Conservation (phyloP, 1,284 basidiomycete genomes). For the Ganoderma boninense region DNA sequence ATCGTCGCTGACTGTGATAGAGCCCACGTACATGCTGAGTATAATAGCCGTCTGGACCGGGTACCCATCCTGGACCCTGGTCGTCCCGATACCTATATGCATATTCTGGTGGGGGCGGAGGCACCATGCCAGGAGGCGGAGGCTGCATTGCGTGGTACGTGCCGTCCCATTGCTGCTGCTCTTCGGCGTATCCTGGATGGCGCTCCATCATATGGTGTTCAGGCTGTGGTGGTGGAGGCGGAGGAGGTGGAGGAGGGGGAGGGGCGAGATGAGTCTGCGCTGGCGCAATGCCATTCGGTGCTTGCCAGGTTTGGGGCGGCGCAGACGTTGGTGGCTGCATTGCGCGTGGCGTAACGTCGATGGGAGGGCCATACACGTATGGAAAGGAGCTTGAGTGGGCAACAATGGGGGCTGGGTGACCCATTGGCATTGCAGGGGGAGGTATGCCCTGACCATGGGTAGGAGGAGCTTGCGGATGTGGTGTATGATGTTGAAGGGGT, state of each 20-base stretch:
- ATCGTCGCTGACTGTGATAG: neutral
- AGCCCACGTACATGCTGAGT: conserved; percentile 52
- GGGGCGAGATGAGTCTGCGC: conserved; percentile 68
- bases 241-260: conserved; percentile 43
- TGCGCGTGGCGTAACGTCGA: conserved; percentile 50
- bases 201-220: conserved; percentile 55
- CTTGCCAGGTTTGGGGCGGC: conserved; percentile 70
- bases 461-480: conserved; percentile 28
- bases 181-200: conserved; percentile 55
- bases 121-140: conserved; percentile 54
- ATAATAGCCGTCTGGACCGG: conserved; percentile 60
- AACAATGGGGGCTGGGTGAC: conserved; percentile 31
- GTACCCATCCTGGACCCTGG: conserved; percentile 52
- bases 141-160: conserved; percentile 52
- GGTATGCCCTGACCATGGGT: conserved; percentile 38
- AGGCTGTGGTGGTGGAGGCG: conserved; percentile 32
- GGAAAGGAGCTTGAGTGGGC: conserved; percentile 44
- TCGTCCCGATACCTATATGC: conserved; percentile 68
- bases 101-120: conserved; percentile 50
- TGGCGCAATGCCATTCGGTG: conserved; percentile 64
- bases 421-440: conserved; percentile 43
- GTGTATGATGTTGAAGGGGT: conserved; percentile 25
- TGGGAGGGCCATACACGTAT: conserved; percentile 55
- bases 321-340: conserved; percentile 56
- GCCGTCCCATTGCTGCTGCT: conserved; percentile 51